A percentile compares a stretch with the other conserved stretches of the same genome.
phyloP scores from a whole-genome alignment of 495 filamentous ascomycete genomes.

The Diplogelasinospora grovesii region DNA sequence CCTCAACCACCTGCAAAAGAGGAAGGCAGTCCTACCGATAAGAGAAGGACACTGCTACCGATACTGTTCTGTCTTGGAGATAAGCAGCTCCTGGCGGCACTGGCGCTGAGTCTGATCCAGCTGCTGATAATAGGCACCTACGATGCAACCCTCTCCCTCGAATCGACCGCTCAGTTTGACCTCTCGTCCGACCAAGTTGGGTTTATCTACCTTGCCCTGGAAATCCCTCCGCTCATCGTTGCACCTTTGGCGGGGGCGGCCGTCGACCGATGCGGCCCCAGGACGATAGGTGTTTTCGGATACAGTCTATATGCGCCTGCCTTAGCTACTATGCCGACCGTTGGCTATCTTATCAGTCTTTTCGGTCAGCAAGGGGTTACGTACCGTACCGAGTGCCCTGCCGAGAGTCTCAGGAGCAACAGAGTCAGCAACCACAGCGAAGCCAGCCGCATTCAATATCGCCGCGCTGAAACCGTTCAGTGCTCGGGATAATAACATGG shows the following conservation, averaged over 20 bases:
- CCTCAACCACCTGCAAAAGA: neutral
- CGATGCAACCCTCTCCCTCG: constrained; percentile 5
- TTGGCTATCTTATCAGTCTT: neutral
- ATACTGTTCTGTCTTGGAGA: constrained; percentile 7
- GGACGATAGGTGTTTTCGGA: constrained; percentile 6
- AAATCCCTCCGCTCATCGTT: constrained; percentile 7
- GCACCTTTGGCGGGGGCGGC: constrained; percentile 2
- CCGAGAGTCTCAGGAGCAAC: constrained; percentile 6
- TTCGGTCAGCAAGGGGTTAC: neutral
- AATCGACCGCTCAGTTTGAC: neutral
- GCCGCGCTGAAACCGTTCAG: constrained; percentile 8
- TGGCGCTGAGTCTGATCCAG: constrained; percentile 6
- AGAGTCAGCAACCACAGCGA: constrained; percentile 6
- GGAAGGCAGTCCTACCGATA: neutral
- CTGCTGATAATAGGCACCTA: constrained; percentile 6
- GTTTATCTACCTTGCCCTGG: constrained; percentile 6
- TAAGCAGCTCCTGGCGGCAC: constrained; percentile 2
- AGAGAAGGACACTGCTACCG: constrained; percentile 1
- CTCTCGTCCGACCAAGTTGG: constrained; percentile 3
- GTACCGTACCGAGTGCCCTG: constrained; percentile 6
- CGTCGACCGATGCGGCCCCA: constrained; percentile 4
- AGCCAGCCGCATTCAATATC: constrained; percentile 9
- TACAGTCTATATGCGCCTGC: constrained; percentile 2
- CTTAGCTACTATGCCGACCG: constrained; percentile 2
- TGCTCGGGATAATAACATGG: constrained; percentile 1